Evolutionary conservation across 2,329 filamentous ascomycete species (phyloP).

Genomic region (Metarhizium rileyi): DNA sequence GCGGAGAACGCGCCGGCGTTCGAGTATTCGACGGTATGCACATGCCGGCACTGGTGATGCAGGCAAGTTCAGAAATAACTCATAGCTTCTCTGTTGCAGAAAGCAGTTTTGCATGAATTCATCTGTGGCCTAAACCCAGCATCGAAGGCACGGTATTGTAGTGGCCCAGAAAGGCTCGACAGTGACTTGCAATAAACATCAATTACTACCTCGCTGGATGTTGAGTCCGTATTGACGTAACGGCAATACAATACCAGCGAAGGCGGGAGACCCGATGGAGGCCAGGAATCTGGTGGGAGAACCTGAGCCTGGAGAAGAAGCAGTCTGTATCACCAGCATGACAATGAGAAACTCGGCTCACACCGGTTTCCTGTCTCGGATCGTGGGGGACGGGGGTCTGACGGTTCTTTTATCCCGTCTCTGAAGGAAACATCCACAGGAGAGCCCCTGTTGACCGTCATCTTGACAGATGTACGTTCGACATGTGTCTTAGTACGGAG

Average conservation of each 20-base stretch:
- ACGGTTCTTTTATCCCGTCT: background rate
- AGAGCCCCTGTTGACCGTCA: background rate
- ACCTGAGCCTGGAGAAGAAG: too few relatives aligned
- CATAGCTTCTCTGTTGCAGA: too few relatives aligned
- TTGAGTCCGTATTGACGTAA: background rate
- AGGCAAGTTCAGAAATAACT: background rate
- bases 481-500: too few relatives aligned
- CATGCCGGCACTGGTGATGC: background rate
- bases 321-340: background rate
- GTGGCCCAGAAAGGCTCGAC: background rate
- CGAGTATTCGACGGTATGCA: background rate
- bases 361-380: background rate
- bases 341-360: background rate
- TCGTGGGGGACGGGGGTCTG: background rate
- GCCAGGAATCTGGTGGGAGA: too few relatives aligned
- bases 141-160: background rate
- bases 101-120: background rate
- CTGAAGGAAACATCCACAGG: background rate
- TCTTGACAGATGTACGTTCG: background rate
- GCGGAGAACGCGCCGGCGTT: background rate
- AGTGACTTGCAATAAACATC: too few relatives aligned
- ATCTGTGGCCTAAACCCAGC: background rate
- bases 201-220: background rate
- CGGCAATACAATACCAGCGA: background rate
- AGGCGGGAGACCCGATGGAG: background rate